phyloP scores from a whole-genome alignment of 2,329 filamentous ascomycete genomes.

The Colletotrichum endophyticum region DNA sequence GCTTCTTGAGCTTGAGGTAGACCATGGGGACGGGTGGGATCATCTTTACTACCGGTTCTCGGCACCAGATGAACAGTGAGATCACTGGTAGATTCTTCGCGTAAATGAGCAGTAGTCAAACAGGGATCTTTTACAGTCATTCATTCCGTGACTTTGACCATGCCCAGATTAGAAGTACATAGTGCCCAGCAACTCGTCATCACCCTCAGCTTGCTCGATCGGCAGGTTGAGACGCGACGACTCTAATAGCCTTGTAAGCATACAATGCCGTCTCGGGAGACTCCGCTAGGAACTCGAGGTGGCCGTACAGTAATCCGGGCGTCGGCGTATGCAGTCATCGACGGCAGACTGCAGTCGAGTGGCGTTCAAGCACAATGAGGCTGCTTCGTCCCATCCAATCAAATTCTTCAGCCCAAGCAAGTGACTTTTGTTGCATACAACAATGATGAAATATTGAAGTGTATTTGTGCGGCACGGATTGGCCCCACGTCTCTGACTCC shows the following conservation, averaged over 20 bases:
- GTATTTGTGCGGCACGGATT: not conserved
- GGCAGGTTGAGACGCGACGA: not conserved
- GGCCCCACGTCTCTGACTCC: not conserved
- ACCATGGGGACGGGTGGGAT: not conserved
- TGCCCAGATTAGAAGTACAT: not conserved
- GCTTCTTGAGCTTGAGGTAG: not conserved
- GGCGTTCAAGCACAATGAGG: not conserved
- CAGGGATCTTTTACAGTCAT: rapidly evolving
- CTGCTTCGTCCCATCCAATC: rapidly evolving
- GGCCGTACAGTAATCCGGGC: not conserved
- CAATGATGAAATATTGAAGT: not conserved
- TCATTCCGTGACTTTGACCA: not conserved
- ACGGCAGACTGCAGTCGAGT: not conserved
- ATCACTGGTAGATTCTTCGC: not conserved
- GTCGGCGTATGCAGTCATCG: not conserved
- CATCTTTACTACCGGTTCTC: not conserved
- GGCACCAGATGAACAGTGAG: not conserved
- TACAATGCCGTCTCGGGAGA: not conserved
- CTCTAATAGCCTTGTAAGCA: not conserved
- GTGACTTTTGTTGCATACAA: not conserved
- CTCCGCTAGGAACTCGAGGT: not conserved
- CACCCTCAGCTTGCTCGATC: not conserved
- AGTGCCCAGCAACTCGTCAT: not conserved
- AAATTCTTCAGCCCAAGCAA: not conserved
- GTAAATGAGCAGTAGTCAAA: not conserved